Conservation (phyloP, 2,329 filamentous ascomycete genomes). For the Ascochyta fabae region DNA sequence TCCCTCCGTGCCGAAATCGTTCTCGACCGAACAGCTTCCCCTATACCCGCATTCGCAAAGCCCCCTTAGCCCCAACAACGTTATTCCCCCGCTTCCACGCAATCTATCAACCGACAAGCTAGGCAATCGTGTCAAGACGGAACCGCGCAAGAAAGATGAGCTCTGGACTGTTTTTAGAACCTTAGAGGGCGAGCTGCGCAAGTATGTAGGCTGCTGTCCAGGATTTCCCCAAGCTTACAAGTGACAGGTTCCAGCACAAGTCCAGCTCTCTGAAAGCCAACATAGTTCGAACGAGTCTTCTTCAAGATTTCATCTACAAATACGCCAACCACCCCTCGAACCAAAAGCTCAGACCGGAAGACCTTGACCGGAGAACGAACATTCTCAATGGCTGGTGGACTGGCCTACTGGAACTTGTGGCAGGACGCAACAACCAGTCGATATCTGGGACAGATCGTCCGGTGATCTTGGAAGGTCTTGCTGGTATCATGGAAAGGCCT, state of each 20-base stretch:
- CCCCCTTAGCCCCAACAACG: slow-evolving; percentile 41
- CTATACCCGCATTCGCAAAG: slow-evolving; percentile 43
- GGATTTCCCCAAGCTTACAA: slow-evolving; percentile 8
- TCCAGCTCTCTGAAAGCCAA: slow-evolving; percentile 76
- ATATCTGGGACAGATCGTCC: slow-evolving; percentile 86
- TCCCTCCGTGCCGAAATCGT: slow-evolving; percentile 55
- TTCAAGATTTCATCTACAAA: slow-evolving; percentile 75
- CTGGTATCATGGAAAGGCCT: slow-evolving; percentile 82
- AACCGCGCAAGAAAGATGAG: slow-evolving; percentile 68
- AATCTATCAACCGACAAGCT: slow-evolving; percentile 51
- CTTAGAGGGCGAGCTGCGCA: slow-evolving; percentile 72
- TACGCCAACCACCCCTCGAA: slow-evolving; percentile 73
- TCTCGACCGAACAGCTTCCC: slow-evolving; percentile 57
- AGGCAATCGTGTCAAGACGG: slow-evolving; percentile 43
- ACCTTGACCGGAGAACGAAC: slow-evolving; percentile 78
- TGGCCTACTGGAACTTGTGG: slow-evolving; percentile 79
- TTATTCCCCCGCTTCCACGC: slow-evolving; percentile 52
- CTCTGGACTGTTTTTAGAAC: slow-evolving; percentile 71
- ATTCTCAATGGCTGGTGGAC: slow-evolving; percentile 94
- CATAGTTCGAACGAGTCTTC: slow-evolving; percentile 72
- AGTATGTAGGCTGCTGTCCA: slow-evolving; percentile 52
- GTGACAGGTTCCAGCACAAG: slow-evolving; percentile 71
- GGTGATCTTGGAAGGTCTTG: slow-evolving; percentile 77
- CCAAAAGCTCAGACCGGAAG: slow-evolving; percentile 72
- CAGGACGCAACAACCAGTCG: slow-evolving; percentile 75